Percentiles rank a stretch among this genome's conserved stretches.
Evolutionary conservation across 306 rosid genomes (phyloP).

Genomic region (Argentina anserina): DNA sequence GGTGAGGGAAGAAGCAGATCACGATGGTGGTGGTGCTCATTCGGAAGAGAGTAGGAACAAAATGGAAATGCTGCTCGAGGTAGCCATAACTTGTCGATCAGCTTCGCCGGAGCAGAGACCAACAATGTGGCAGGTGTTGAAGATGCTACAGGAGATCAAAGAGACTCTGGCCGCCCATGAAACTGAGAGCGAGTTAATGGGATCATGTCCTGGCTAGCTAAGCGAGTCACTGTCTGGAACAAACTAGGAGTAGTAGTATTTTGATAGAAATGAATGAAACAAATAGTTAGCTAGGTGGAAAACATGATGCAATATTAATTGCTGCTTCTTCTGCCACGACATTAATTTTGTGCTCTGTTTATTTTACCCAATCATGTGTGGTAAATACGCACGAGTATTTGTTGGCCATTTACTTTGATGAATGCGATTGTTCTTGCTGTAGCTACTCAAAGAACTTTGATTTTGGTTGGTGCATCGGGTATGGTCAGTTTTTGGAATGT

Average conservation of each 20-base stretch:
- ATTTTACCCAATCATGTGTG: not conserved
- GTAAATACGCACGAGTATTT: not conserved
- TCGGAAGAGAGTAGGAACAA: constrained; percentile 23
- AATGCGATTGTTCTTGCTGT: not conserved
- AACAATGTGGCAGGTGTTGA: constrained; percentile 93
- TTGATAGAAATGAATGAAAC: constrained; percentile 1
- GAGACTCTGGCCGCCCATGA: constrained; percentile 53
- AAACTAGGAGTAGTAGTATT: not conserved
- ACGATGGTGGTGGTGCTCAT: constrained; percentile 36
- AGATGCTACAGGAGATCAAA: constrained; percentile 89
- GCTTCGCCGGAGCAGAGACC: constrained; percentile 88
- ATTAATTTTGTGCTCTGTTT: not conserved
- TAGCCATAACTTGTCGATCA: constrained; percentile 64
- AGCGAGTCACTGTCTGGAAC: not conserved
- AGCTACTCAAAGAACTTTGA: not conserved
- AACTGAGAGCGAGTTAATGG: constrained; percentile 32
- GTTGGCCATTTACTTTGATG: not conserved
- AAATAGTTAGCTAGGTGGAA: not conserved
- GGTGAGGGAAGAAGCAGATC: constrained; percentile 35
- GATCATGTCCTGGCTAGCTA: constrained; percentile 21
- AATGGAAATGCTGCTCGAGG: constrained; percentile 79
- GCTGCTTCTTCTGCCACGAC: not conserved
- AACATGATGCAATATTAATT: not conserved
- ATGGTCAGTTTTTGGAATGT: not conserved
- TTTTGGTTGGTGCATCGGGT: not conserved